phyloP scores from a whole-genome alignment of 768 basidiomycete species.

The Polyporus arcularius region DNA sequence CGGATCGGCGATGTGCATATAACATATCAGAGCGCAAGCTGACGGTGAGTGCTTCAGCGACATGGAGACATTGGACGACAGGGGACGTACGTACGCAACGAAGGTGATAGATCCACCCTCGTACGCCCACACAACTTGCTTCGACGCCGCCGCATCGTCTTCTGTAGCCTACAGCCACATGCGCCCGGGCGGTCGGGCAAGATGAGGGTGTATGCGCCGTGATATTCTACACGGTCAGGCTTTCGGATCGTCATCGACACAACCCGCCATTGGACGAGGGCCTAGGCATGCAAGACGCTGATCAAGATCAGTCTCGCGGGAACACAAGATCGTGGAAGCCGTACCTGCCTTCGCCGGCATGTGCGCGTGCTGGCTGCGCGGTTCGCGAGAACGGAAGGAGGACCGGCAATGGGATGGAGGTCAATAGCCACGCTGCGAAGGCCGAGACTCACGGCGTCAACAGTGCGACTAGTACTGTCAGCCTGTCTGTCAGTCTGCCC shows the following conservation, averaged over 20 bases:
- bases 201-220: constrained; percentile 7
- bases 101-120: not conserved
- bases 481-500: no score
- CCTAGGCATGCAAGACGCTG: constrained; percentile 1
- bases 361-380: constrained; percentile 4
- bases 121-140: not conserved
- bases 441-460: constrained; percentile 6
- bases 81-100: no score
- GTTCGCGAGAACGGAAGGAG: constrained; percentile 16
- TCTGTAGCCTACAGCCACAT: not conserved
- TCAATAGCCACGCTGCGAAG: not conserved
- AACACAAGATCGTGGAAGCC: constrained; percentile 18
- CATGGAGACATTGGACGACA: no score
- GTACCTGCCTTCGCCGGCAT: constrained; percentile 14
- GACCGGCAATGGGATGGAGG: not conserved
- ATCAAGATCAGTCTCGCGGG: constrained; percentile 10
- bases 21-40: not conserved
- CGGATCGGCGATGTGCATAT: not conserved
- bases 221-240: not conserved
- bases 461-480: no score
- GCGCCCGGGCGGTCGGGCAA: constrained; percentile 1
- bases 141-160: constrained; percentile 10
- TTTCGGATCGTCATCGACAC: constrained; percentile 3
- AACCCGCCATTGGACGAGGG: not conserved
- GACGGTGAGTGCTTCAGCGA: no score